A percentile compares a stretch with the other conserved stretches of the same genome.
Evolutionary conservation across 2,329 filamentous ascomycete genomes (phyloP).

Genomic region (Microcyclospora tardicrescens): DNA sequence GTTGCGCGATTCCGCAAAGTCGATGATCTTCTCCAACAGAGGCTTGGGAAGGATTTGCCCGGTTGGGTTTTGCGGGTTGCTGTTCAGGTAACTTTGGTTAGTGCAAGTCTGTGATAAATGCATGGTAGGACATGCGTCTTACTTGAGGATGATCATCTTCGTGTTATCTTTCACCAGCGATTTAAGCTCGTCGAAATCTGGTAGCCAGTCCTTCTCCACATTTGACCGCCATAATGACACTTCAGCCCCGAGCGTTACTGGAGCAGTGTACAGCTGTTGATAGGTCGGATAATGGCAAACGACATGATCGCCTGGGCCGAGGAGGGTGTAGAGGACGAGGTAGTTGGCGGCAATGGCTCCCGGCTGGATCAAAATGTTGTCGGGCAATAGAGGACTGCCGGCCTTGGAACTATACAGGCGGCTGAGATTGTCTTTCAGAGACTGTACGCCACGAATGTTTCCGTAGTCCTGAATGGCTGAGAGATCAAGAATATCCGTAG

Average conservation of each 20-base stretch:
- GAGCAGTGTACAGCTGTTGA: slow-evolving; percentile 69
- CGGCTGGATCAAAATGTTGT: slow-evolving; percentile 62
- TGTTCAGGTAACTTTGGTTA: slow-evolving; percentile 20
- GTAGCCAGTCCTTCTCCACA: slow-evolving; percentile 51
- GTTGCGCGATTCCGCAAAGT: slow-evolving; percentile 47
- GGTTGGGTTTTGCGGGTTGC: slow-evolving; percentile 75
- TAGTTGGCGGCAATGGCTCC: slow-evolving; percentile 82
- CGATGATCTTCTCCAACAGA: slow-evolving; percentile 48
- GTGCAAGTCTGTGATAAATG: not conserved
- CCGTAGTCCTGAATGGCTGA: slow-evolving; percentile 58
- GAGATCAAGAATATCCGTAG: slow-evolving; percentile 32
- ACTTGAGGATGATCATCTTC: slow-evolving; percentile 56
- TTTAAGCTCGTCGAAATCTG: slow-evolving; percentile 54
- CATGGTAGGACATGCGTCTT: slow-evolving; percentile 3
- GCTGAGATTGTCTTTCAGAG: slow-evolving; percentile 52
- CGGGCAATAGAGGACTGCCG: slow-evolving; percentile 34
- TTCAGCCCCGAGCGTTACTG: slow-evolving; percentile 59
- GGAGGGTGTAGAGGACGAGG: slow-evolving; percentile 58
- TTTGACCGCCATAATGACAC: slow-evolving; percentile 64
- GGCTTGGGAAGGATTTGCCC: slow-evolving; percentile 54
- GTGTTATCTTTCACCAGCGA: slow-evolving; percentile 53
- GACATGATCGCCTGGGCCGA: slow-evolving; percentile 66
- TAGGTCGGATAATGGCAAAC: slow-evolving; percentile 81
- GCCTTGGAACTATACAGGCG: slow-evolving; percentile 49
- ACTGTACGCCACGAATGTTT: slow-evolving; percentile 53